Evolutionary conservation across 1,284 basidiomycete genomes (phyloP).

Genomic region (Stygiomarasmius scandens): DNA sequence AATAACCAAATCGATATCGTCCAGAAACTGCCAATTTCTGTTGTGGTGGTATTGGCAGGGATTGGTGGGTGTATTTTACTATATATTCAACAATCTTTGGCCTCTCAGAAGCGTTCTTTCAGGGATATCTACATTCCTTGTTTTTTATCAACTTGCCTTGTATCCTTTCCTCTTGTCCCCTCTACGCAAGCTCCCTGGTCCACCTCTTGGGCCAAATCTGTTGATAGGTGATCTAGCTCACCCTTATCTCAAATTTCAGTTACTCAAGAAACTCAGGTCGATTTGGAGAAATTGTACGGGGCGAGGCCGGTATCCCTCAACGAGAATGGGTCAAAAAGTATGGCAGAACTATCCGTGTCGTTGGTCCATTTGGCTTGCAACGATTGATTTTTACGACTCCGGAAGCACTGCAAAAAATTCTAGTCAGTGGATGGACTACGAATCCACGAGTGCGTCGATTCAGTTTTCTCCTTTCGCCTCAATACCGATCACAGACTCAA

Average conservation of each 20-base stretch:
- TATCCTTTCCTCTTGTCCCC: conserved; percentile 46
- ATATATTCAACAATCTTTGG: no score
- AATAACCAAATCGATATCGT: not conserved
- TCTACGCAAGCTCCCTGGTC: conserved; percentile 45
- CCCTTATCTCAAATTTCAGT: not conserved
- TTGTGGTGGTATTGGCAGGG: not conserved
- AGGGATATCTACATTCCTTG: not conserved
- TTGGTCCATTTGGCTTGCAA: conserved; percentile 50
- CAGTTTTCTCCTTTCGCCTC: not conserved
- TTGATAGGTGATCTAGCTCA: conserved; percentile 35
- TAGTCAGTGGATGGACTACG: conserved; percentile 48
- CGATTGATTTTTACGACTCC: conserved; percentile 46
- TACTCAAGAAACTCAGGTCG: conserved; percentile 29
- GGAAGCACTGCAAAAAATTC: conserved; percentile 45
- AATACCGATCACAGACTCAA: conserved; percentile 1
- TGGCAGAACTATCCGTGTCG: conserved; percentile 43
- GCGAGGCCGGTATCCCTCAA: conserved; percentile 47
- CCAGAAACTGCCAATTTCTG: not conserved
- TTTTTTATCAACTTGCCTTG: conserved; percentile 33
- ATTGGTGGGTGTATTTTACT: not conserved
- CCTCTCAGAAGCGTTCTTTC: not conserved
- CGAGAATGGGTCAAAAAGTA: conserved; percentile 48
- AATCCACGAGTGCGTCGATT: conserved; percentile 43
- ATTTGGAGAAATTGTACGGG: conserved; percentile 25
- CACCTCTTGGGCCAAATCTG: conserved; percentile 35